A percentile compares a stretch with the other conserved stretches of the same genome.
phyloP scores from a whole-genome alignment of 495 filamentous ascomycete species.

The Talaromyces nanjingensis region DNA sequence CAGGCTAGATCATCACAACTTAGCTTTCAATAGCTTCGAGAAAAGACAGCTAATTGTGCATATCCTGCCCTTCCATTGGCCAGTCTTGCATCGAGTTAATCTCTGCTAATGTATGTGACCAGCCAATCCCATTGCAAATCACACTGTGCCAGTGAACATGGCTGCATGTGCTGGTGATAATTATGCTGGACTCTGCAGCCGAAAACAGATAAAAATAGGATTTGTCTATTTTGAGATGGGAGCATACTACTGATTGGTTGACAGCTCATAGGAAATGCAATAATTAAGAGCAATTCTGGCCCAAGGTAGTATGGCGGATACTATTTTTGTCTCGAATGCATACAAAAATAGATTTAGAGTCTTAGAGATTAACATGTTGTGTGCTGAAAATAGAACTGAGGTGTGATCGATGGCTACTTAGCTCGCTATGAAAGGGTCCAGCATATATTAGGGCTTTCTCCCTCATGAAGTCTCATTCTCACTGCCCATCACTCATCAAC shows the following conservation, averaged over 20 bases:
- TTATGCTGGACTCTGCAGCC: constrained; percentile 5
- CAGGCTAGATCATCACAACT: not conserved
- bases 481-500: not conserved
- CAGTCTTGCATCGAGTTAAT: not conserved
- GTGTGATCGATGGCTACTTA: not conserved
- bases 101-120: not conserved
- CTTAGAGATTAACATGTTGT: not conserved
- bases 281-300: not conserved
- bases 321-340: not conserved
- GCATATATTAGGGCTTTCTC: not conserved
- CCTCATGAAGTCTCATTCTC: not conserved
- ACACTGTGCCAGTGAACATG: not conserved
- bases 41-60: not conserved
- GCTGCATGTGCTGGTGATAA: constrained; percentile 2
- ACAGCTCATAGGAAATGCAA: not conserved
- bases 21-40: not conserved
- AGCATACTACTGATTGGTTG: not conserved
- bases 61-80: not conserved
- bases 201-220: constrained; percentile 1
- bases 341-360: not conserved
- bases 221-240: not conserved
- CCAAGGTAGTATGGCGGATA: not conserved
- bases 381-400: not conserved
- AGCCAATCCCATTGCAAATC: not conserved
- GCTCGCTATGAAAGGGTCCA: not conserved